Conservation (phyloP, 176 grass and related monocot genomes). For the Alloteropsis semialata region DNA sequence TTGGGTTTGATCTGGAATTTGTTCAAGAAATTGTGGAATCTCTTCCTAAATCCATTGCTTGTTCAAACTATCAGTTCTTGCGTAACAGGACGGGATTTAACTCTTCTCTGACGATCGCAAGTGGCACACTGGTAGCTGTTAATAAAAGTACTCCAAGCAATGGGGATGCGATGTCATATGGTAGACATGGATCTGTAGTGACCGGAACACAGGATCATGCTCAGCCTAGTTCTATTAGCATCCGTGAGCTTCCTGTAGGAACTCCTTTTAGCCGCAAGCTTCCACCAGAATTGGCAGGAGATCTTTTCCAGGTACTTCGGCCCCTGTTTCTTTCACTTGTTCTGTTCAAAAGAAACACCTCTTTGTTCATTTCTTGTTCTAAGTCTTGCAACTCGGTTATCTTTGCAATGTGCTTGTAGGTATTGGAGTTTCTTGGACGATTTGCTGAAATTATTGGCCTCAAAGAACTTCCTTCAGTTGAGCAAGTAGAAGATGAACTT, state of each 20-base stretch:
- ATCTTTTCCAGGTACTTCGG: constrained; percentile 83
- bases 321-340: constrained; percentile 29
- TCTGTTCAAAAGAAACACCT: constrained; percentile 21
- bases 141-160: constrained; percentile 51
- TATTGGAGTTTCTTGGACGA: constrained; percentile 78
- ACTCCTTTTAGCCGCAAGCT: constrained; percentile 73
- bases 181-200: constrained; percentile 43
- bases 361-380: constrained; percentile 33
- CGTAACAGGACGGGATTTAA: constrained; percentile 54
- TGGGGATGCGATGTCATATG: constrained; percentile 33
- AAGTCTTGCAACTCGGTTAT: constrained; percentile 19
- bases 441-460: constrained; percentile 79
- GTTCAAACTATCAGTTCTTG: constrained; percentile 73
- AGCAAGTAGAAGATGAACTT: constrained; percentile 94
- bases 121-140: constrained; percentile 51
- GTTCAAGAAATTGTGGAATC: constrained; percentile 97
- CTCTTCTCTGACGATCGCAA: constrained; percentile 74
- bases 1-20: constrained; percentile 86
- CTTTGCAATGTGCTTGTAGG: constrained; percentile 51
- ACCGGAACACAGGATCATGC: constrained; percentile 35
- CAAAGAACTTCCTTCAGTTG: constrained; percentile 79
- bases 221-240: constrained; percentile 34
- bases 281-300: constrained; percentile 69
- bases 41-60: constrained; percentile 66
- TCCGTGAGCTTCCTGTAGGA: constrained; percentile 57